Conservation (phyloP, 139 green algal species). For the Ettlia oleoabundans region DNA sequence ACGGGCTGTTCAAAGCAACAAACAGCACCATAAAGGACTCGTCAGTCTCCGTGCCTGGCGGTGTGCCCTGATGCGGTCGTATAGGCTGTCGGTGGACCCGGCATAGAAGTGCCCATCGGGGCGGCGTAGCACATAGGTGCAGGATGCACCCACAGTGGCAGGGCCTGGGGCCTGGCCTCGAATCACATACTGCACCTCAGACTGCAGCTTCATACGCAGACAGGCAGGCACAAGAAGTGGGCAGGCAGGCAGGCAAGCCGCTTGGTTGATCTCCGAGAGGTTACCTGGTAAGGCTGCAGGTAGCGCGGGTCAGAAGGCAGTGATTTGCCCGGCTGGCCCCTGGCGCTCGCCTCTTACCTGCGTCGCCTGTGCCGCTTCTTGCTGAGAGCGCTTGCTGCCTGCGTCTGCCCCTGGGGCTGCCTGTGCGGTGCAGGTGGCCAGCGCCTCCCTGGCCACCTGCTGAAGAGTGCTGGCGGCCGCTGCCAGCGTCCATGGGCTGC, state of each 20-base stretch:
- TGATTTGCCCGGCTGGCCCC: neutral
- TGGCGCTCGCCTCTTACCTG: neutral
- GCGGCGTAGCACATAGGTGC: slow-evolving; percentile 64
- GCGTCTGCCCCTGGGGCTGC: neutral
- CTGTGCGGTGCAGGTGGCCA: neutral
- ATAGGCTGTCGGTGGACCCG: slow-evolving; percentile 54
- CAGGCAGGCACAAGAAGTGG: neutral
- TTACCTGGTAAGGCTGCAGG: neutral
- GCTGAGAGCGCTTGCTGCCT: neutral
- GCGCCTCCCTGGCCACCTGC: slow-evolving; percentile 4
- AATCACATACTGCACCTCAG: slow-evolving; percentile 29
- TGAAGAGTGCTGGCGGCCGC: neutral
- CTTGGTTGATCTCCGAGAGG: neutral
- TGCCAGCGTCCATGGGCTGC: slow-evolving; percentile 2
- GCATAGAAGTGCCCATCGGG: slow-evolving; percentile 61
- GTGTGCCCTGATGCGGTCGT: slow-evolving; percentile 40
- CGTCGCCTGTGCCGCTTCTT: neutral
- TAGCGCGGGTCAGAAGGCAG: too few relatives aligned
- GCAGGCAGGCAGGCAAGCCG: neutral
- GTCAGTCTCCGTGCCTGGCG: neutral
- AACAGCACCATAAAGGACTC: too few relatives aligned
- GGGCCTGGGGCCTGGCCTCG: slow-evolving; percentile 48
- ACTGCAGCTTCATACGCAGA: neutral
- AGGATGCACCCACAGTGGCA: slow-evolving; percentile 35
- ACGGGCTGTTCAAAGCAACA: too few relatives aligned